phyloP scores from a whole-genome alignment of 768 basidiomycete species.

The Rhodotorula taiwanensis region DNA sequence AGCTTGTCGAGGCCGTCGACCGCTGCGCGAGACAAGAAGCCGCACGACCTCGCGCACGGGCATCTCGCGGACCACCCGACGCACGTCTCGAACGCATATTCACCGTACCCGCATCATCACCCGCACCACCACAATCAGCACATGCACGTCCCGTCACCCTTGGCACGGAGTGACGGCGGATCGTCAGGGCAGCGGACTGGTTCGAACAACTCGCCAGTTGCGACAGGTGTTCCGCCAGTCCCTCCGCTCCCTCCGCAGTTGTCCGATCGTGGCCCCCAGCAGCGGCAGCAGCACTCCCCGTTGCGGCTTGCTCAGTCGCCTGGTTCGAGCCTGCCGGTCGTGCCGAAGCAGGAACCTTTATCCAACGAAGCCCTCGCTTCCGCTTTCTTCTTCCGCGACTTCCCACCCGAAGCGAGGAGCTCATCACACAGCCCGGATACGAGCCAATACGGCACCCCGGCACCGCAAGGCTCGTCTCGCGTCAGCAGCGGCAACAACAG shows the following conservation, averaged over 20 bases:
- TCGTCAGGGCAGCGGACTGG: background rate
- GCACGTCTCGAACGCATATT: slow-evolving; percentile 13
- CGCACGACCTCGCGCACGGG: slow-evolving; percentile 32
- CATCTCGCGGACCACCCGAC: slow-evolving; percentile 24
- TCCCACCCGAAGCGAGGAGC: slow-evolving; percentile 4
- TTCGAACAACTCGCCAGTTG: background rate
- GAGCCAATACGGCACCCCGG: background rate
- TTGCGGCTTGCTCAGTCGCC: too few species aligned
- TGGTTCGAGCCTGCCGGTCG: too few species aligned
- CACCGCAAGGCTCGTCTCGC: too few species aligned
- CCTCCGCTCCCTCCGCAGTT: background rate
- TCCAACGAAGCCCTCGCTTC: slow-evolving; percentile 13
- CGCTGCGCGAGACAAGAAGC: slow-evolving; percentile 6
- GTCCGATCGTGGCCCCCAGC: too few species aligned
- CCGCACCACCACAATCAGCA: background rate
- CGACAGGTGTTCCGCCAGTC: too few species aligned
- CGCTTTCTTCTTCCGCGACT: slow-evolving; percentile 24
- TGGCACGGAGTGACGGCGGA: background rate
- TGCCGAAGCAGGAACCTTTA: too few species aligned
- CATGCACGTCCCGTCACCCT: background rate
- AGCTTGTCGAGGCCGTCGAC: slow-evolving; percentile 9
- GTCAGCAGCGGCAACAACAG: too few species aligned
- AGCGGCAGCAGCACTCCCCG: too few species aligned
- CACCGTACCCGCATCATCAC: slow-evolving; percentile 21
- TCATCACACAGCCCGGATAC: background rate